Conservation (phyloP, 257 asterid genomes). For the Gentiana macrophylla region DNA sequence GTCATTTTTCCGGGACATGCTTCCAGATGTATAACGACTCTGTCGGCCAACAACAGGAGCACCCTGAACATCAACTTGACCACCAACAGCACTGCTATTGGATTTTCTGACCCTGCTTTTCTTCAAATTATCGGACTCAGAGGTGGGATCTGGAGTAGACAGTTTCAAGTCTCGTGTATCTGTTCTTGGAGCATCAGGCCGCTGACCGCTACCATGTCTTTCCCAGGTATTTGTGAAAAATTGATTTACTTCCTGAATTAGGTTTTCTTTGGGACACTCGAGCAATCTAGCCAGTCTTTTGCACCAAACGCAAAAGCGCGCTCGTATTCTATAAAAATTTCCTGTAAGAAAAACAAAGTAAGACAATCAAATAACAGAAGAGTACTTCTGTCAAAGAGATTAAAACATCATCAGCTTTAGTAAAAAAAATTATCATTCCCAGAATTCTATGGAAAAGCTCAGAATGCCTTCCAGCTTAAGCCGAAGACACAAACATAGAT, state of each 20-base stretch:
- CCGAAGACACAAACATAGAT: no score
- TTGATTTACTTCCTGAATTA: constrained; percentile 61
- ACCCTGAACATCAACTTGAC: constrained; percentile 25
- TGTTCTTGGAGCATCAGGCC: constrained; percentile 77
- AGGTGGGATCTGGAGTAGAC: constrained; percentile 31
- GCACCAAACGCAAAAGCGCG: constrained; percentile 95
- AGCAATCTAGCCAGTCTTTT: constrained; percentile 65
- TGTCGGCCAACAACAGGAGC: constrained; percentile 28
- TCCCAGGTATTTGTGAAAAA: constrained; percentile 89
- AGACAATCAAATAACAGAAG: no score
- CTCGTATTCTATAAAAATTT: constrained; percentile 85
- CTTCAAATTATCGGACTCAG: constrained; percentile 31
- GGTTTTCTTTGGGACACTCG: constrained; percentile 53
- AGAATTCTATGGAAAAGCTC: no score
- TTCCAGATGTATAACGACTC: constrained; percentile 28
- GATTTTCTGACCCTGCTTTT: constrained; percentile 23
- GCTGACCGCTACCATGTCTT: constrained; percentile 78
- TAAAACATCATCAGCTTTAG: no score
- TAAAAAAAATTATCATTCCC: no score
- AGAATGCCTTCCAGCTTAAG: no score
- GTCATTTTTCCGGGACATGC: constrained; percentile 23
- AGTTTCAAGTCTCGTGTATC: constrained; percentile 31
- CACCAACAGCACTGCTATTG: constrained; percentile 25
- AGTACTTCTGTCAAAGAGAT: no score
- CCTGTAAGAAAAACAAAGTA: constrained; percentile 29